phyloP scores from a whole-genome alignment of 495 filamentous ascomycete genomes.

The Aspergillus wentii region DNA sequence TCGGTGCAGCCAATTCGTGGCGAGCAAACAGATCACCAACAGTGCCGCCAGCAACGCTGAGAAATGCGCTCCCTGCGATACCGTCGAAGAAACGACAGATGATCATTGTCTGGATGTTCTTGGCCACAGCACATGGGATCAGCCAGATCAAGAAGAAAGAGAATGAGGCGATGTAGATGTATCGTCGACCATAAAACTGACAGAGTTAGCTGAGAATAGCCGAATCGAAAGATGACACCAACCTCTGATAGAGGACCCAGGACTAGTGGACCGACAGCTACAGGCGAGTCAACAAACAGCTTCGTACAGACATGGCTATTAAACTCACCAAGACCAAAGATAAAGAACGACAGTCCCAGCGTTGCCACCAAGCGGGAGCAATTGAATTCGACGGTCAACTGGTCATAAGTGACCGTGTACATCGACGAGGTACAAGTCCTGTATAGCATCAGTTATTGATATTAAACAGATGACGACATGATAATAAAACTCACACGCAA shows the following conservation, averaged over 20 bases:
- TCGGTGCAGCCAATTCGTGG: constrained; percentile 66
- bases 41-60: constrained; percentile 86
- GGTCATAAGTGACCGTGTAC: constrained; percentile 82
- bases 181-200: constrained; percentile 87
- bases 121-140: constrained; percentile 82
- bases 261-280: constrained; percentile 68
- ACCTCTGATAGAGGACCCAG: constrained; percentile 62
- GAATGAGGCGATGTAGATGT: constrained; percentile 79
- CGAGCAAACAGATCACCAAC: constrained; percentile 84
- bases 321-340: constrained; percentile 57
- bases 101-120: constrained; percentile 79
- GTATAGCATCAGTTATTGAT: constrained; percentile 9
- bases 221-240: too few relatives aligned
- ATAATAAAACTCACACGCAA: constrained; percentile 66
- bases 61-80: constrained; percentile 78
- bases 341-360: constrained; percentile 74
- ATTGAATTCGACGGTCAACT: constrained; percentile 72
- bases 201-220: constrained; percentile 17
- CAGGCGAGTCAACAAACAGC: constrained; percentile 17
- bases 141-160: constrained; percentile 77
- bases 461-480: background rate
- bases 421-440: constrained; percentile 86
- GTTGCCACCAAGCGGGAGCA: constrained; percentile 68
- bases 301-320: background rate
- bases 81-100: constrained; percentile 81